A percentile compares a stretch with the other conserved stretches of the same genome.
Conservation (phyloP, 2,329 filamentous ascomycete genomes). For the Clonostachys chloroleuca region DNA sequence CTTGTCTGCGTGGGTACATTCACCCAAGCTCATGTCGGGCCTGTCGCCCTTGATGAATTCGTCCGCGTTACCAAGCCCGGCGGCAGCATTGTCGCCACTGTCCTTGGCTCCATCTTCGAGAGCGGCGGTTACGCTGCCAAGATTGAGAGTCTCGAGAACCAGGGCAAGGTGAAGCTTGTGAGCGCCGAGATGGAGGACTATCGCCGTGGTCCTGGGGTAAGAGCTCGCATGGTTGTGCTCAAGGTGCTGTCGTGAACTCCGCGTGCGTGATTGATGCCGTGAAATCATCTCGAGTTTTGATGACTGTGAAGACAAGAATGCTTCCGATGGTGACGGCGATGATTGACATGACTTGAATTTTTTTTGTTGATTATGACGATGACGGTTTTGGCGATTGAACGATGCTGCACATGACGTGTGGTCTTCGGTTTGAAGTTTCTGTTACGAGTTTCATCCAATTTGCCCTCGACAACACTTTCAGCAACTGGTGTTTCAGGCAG, state of each 20-base stretch:
- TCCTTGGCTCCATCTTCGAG: slow-evolving; percentile 44
- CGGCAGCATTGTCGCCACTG: slow-evolving; percentile 44
- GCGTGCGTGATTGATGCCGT: no score
- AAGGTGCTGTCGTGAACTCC: slow-evolving; percentile 7
- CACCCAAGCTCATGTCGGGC: slow-evolving; percentile 50
- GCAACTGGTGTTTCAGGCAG: no score
- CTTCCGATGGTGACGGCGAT: no score
- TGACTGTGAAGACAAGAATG: no score
- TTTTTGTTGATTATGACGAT: no score
- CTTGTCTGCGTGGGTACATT: slow-evolving; percentile 51
- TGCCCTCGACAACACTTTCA: no score
- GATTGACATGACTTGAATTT: no score
- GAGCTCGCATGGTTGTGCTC: slow-evolving; percentile 22
- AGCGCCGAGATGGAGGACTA: slow-evolving; percentile 22
- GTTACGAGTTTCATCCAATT: no score
- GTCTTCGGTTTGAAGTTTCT: no score
- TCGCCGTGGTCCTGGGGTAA: slow-evolving; percentile 18
- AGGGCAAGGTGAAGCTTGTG: slow-evolving; percentile 18
- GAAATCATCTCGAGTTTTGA: no score
- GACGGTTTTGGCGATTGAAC: no score
- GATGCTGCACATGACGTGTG: no score
- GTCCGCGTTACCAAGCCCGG: slow-evolving; percentile 38
- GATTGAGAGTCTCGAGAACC: slow-evolving; percentile 26
- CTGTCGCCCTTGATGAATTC: slow-evolving; percentile 42
- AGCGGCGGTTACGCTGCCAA: slow-evolving; percentile 39